Conservation (phyloP, 2,329 filamentous ascomycete genomes). For the Pyrenophora graminea region DNA sequence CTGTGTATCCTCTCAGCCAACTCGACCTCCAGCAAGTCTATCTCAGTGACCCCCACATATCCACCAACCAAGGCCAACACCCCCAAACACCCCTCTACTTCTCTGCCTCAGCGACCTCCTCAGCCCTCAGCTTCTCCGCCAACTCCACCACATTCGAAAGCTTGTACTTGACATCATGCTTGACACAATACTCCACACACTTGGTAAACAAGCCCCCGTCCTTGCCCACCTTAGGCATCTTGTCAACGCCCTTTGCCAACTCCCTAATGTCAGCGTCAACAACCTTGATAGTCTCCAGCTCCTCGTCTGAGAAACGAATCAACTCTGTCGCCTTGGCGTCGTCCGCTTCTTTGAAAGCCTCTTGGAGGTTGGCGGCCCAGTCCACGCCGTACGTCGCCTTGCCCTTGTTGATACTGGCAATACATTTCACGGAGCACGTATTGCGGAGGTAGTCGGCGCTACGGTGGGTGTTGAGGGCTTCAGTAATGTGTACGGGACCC, state of each 20-base stretch:
- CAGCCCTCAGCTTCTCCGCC: neutral
- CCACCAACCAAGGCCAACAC: too few relatives aligned
- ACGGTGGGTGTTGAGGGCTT: slow-evolving; percentile 31
- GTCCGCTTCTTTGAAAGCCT: slow-evolving; percentile 10
- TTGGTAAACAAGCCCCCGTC: slow-evolving; percentile 34
- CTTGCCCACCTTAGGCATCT: slow-evolving; percentile 16
- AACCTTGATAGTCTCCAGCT: slow-evolving; percentile 1
- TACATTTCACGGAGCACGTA: slow-evolving; percentile 37
- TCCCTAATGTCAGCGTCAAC: slow-evolving; percentile 24
- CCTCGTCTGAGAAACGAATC: slow-evolving; percentile 9
- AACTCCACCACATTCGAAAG: slow-evolving; percentile 20
- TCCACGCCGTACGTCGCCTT: slow-evolving; percentile 14
- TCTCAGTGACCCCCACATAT: too few relatives aligned
- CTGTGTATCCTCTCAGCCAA: too few relatives aligned
- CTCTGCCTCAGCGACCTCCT: too few relatives aligned
- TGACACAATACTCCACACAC: slow-evolving; percentile 31
- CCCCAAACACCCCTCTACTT: too few relatives aligned
- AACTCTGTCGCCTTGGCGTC: slow-evolving; percentile 28
- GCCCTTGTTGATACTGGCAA: slow-evolving; percentile 28
- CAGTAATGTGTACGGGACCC: slow-evolving; percentile 29
- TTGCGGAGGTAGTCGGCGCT: slow-evolving; percentile 33
- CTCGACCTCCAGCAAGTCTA: too few relatives aligned
- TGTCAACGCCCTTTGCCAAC: slow-evolving; percentile 20
- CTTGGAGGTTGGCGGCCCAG: slow-evolving; percentile 17
- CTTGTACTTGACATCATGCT: slow-evolving; percentile 17